These are phyloP conservation scores for Pseudomassariella vexata DNA, from an alignment of 2,329 filamentous ascomycete genomes.

Conservation along the genomic window DNA sequence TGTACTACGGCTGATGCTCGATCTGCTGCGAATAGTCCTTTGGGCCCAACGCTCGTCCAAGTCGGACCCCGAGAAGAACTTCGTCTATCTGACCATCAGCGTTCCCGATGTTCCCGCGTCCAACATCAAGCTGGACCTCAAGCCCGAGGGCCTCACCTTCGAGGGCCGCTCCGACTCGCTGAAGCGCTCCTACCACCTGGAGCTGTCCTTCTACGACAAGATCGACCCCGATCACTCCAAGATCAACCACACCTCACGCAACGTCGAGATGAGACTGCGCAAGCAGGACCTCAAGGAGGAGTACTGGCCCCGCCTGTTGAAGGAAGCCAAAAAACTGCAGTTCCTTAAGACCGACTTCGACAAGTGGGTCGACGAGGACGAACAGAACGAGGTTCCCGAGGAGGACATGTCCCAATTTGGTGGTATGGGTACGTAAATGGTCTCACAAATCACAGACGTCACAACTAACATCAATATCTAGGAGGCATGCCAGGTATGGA, in stretches of 20 bases:
- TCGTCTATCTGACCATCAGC: conserved; percentile 86
- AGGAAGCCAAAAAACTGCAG: conserved; percentile 83
- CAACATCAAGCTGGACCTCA: conserved; percentile 77
- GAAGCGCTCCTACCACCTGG: conserved; percentile 81
- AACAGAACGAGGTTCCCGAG: conserved; percentile 85
- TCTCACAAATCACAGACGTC: conserved; percentile 1
- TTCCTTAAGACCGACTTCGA: conserved; percentile 99
- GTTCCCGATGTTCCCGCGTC: conserved; percentile 76
- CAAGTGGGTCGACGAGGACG: conserved; percentile 98
- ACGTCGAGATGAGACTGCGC: conserved; percentile 82
- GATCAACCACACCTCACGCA: conserved; percentile 81
- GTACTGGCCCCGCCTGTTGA: conserved; percentile 93
- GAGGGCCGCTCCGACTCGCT: conserved; percentile 76
- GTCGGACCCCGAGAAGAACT: conserved; percentile 80
- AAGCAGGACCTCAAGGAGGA: conserved; percentile 96
- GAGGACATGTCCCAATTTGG: conserved; percentile 70
- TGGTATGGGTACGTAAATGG: conserved; percentile 52
- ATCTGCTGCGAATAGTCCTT: too few relatives aligned
- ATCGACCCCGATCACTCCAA: conserved; percentile 83
- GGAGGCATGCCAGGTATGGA: conserved; percentile 43
- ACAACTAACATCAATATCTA: conserved; percentile 19
- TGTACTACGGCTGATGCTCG: too few relatives aligned
- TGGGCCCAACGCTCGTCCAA: conserved; percentile 95
- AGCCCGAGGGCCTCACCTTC: conserved; percentile 73
- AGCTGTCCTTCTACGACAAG: conserved; percentile 83